Base-by-base conservation (phyloP, 345 rosid species). In the Laguncularia racemosa region DNA sequence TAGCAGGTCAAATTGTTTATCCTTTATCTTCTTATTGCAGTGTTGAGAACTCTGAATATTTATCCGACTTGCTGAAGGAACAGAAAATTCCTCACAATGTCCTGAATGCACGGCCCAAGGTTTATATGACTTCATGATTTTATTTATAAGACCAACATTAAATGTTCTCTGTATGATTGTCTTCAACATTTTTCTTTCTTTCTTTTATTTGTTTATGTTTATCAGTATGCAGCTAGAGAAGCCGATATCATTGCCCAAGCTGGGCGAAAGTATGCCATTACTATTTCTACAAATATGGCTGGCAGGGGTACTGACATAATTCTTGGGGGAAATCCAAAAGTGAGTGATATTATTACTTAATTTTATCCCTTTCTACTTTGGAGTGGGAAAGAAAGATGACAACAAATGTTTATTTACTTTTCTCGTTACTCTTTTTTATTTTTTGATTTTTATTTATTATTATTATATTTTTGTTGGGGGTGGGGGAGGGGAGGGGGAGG, bases 221-320 rank as follows among this genome's bases (percentile, higher is more conserved):
- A 54, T 78, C 65, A 91, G 98, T 84, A 91, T 81, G 98, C 96
- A 53, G 96, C 95, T 62, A 88, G 88, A 71, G 98, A 91, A 71
- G 98, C 96, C 48, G 95, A 91, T 67, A 79, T 74, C 66, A 76
- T 91, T 78, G 96, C 95, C 58, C 98, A 91, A 71, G 98, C 98
- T 46, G 98, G 98, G 68, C 38, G 90, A 70, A 85, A 88, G 70
- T 76, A 79, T 78, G 95, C 98, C 69, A 84, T 91, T 68, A 91
- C 98, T 58, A 82, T 91, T 64, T 88, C 98, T 58, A 91, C 98
- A 65, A 91, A 91, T 73, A 88, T 91, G 98, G 96, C 98, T 69
- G 98, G 98, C 60, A 85, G 98, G 69, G 98, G 98, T 59, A 91
- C 98, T 26, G 96, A 91, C 64, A 88, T 91, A 68, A 91, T 91